Evolutionary conservation across 1,139 yeast genomes (phyloP), one percentile per base, ranked within the genome.

Genomic region (Pichia sp.): DNA sequence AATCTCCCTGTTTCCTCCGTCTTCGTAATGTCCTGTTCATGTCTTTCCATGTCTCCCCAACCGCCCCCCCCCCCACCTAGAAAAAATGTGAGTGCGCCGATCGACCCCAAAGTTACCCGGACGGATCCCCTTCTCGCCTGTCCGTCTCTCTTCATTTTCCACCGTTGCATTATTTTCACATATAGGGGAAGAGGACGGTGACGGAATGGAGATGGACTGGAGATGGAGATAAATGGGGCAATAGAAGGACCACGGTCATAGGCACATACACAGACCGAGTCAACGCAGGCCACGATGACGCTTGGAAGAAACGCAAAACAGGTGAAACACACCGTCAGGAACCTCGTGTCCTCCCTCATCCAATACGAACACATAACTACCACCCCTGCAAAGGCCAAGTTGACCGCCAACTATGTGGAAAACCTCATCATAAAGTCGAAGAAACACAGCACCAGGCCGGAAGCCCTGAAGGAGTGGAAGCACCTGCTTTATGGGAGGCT

Each of bases 361-460:
- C 83, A 83, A 66, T 81, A 85, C 63, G 92, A 85, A 62, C 76
- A 85, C 17, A 80, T 86, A 56, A 77, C 81, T 9, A 85, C 92
- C 1, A 86, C 93, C 2, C 80, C 80, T 61, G 86, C 87, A 43
- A 85, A 85, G 67, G 90, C 91, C 50, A 83, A 82, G 67, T 83
- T 82, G 60, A 79, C 89, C 0, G 84, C 81, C 56, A 72, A 76
- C 16, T 69, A 76, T 33, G 79, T 83, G 12, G 89, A 84, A 60
- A 75, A 79, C 55, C 65, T 83, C 50, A 81, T 84, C 60, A 75
- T 80, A 9, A 73, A 77, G 81, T 84, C 29, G 70, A 74, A 63
- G 64, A 63, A 30, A 61, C 71, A 20, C 60, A 68, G 56, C 61
- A 63, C 46, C 63, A 46, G 34, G 6, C 72, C 33, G 61, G 46